Evolutionary conservation across 371 early-diverging fungal genomes (phyloP).

Genomic region (Coemansia sp.): DNA sequence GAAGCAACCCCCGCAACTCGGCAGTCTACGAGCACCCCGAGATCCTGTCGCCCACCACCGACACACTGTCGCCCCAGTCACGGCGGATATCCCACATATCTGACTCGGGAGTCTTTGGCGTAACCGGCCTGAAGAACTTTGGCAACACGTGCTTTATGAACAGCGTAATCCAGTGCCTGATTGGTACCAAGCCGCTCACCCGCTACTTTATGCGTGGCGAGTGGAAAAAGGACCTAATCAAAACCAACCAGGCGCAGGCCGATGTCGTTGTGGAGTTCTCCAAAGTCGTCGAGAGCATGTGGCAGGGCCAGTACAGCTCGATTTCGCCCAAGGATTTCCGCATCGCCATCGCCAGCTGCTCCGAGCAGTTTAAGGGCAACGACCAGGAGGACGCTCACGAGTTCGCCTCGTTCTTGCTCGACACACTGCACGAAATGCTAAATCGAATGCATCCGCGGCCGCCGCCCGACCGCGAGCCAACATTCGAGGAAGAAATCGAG

Average conservation of each 20-base stretch:
- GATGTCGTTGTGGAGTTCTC: constrained; percentile 43
- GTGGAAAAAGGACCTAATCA: constrained; percentile 71
- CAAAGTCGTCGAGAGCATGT: constrained; percentile 48
- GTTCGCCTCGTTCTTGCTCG: constrained; percentile 85
- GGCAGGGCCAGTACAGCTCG: constrained; percentile 48
- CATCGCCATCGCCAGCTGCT: constrained; percentile 36
- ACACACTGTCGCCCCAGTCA: constrained; percentile 1
- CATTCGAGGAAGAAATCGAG: constrained; percentile 36
- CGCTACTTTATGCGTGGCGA: constrained; percentile 78
- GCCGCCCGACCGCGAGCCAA: constrained; percentile 23
- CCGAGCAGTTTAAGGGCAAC: constrained; percentile 46
- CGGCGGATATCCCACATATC: constrained; percentile 16
- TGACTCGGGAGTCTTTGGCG: constrained; percentile 28
- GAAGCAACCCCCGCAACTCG: constrained; percentile 36
- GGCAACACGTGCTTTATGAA: constrained; percentile 98
- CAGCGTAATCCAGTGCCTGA: constrained; percentile 77
- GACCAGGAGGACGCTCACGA: constrained; percentile 96
- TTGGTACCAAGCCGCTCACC: constrained; percentile 81
- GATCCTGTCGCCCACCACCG: neutral
- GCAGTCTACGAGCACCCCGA: constrained; percentile 10
- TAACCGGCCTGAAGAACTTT: constrained; percentile 84
- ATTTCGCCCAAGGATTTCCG: constrained; percentile 61
- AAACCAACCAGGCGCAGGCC: constrained; percentile 62
- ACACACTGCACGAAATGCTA: constrained; percentile 91
- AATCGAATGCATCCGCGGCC: constrained; percentile 41